Evolutionary conservation across 805 yeast species (phyloP).

Genomic region (Ascoidea tarda): DNA sequence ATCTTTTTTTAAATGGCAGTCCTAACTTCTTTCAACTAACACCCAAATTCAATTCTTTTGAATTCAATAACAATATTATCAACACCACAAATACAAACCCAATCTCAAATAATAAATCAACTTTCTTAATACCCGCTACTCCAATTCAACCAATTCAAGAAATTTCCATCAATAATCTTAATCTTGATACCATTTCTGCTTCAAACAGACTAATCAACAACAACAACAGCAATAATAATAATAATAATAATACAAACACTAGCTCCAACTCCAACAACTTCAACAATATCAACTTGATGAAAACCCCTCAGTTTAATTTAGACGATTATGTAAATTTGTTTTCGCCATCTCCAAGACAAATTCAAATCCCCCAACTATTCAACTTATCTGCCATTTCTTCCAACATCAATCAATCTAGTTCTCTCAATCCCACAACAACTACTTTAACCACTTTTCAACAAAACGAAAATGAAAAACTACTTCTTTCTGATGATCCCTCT

Average conservation of each 20-base stretch:
- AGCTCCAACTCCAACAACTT: neutral
- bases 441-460: no score
- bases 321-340: slow-evolving; percentile 60
- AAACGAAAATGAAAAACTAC: no score
- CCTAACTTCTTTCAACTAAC: neutral
- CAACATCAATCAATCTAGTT: no score
- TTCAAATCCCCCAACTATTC: no score
- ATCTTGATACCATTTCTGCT: neutral
- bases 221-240: no score
- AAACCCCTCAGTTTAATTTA: slow-evolving; percentile 33
- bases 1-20: neutral
- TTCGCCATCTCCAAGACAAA: slow-evolving; percentile 32
- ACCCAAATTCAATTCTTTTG: neutral
- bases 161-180: neutral
- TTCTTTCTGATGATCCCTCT: no score
- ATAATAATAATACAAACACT: no score
- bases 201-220: no score
- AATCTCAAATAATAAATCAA: neutral
- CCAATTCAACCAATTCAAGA: neutral
- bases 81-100: neutral
- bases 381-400: no score
- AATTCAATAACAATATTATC: no score
- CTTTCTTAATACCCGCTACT: neutral
- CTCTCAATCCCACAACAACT: no score
- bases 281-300: neutral